Base-by-base conservation (phyloP, 2,329 filamentous ascomycete species). In the Xylaria sp. region DNA sequence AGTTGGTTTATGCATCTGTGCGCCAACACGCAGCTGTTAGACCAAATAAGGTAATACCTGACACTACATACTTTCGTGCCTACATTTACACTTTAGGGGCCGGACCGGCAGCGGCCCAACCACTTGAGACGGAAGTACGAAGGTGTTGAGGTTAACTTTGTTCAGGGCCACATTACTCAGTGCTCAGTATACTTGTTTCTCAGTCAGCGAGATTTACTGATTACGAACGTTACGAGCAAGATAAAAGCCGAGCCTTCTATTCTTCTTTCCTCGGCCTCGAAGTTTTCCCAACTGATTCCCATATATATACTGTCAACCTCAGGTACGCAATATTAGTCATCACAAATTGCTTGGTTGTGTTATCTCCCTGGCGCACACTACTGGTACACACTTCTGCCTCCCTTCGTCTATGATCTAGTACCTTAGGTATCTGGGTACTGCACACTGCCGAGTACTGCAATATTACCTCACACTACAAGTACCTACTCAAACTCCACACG, bases 41-140 rank as follows among this genome's bases (percentile, higher is more conserved):
- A 51, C 41, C 25, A n/a, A n/a, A 52, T 64, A 48, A 20, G 54
- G 54, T 34, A 55, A 4, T 7, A 55, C 15, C 44, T 55, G 32
- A 32, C 52, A 20, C 13, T 28, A 37, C 15, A 18, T 37, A 34
- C 12, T 37, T 37, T 37, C 34, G 34, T 37, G 34, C 34, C 34
- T 37, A 37, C 34, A 37, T 28, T 50, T 28, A 37, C 57, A 50
- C 23, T 60, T 25, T 18, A 60, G 28, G 28, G 41, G 44, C 44
- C 25, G 51, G 25, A n/a, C 51, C 25, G 51, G 25, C 25, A 54
- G 32, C 25, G 32, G 51, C 39, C 39, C 39, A 15, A 23, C 23
- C 39, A 41, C 12, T 18, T 41, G 18, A 46, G 18, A 52, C 34
- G 34, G 7, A 2, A 37, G 34, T 37, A 37, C 34, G 34, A 37